Evolutionary conservation across 139 green algal species (phyloP), one percentile per base, ranked within the genome.

Genomic region (Zygnema cylindricum): DNA sequence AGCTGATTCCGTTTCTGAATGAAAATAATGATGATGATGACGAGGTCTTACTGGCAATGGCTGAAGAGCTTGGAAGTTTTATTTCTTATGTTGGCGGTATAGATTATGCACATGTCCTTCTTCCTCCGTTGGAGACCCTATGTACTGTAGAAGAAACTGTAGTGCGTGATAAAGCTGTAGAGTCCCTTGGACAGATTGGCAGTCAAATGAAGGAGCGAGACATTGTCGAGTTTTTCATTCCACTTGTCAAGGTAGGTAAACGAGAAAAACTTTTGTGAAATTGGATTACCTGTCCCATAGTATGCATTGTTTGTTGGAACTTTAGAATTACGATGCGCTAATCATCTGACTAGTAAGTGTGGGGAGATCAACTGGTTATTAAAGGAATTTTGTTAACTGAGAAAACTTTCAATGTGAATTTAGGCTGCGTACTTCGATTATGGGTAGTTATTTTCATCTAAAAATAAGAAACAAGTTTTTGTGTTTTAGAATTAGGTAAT

Each of bases 1-100:
- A 99, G 94, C 94, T 99, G 3, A 94, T 99, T n/a, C 98, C 98
- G 0, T 99, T 99, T 92, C 86, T 99, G 30, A 95, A 92, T 0
- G 98, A 99, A 43, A 98, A 94, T 89, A 96, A 95, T 36, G 97
- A 99, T 86, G 98, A 99, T 69, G 98, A 99, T 83, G 98, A 98
- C 75, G 97, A 99, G 86, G 94, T 99, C n/a, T 93, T 99, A 40
- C 92, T 99, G 55, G 96, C 96, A 0, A 94, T 99, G 92, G 96
- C 98, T 22, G 97, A 98, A 84, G 96, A 99, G 93, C 93, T 99
- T n/a, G 97, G 95, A 25, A 94, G 95, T 76, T 98, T 99, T 83
- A 95, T 99, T 36, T 94, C 94, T 0, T 96, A 97, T 75, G 97
- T 99, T 0, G 98, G 98, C 0, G 98, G 98, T 0, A 86, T 95